A percentile compares a stretch with the other conserved stretches of the same genome.
These are phyloP conservation scores for Pichia scutulata DNA, from an alignment of 805 yeast genomes.

Conservation along the genomic window DNA sequence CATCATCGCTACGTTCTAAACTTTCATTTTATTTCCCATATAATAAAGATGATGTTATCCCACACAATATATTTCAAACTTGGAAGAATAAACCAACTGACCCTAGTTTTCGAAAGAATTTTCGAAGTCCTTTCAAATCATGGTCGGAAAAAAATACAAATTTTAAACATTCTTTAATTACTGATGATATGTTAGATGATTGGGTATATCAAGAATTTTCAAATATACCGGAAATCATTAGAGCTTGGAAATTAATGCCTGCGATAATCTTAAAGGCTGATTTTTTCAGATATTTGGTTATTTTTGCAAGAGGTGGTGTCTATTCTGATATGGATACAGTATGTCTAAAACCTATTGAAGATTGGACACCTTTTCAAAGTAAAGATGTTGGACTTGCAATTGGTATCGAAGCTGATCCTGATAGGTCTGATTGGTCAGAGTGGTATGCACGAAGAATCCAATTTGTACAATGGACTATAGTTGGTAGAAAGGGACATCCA, in stretches of 20 bases:
- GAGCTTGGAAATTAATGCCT: slow-evolving; percentile 74
- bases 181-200: slow-evolving; percentile 53
- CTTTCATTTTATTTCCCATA: slow-evolving; percentile 71
- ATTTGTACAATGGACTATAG: slow-evolving; percentile 96
- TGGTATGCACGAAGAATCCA: slow-evolving; percentile 93
- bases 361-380: slow-evolving; percentile 59
- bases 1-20: slow-evolving; percentile 41
- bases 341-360: slow-evolving; percentile 59
- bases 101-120: slow-evolving; percentile 49
- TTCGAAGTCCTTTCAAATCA: slow-evolving; percentile 38
- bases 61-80: slow-evolving; percentile 86
- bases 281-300: slow-evolving; percentile 80
- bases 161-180: slow-evolving; percentile 62
- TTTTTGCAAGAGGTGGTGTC: slow-evolving; percentile 88
- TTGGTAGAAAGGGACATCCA: slow-evolving; percentile 88
- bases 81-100: slow-evolving; percentile 71
- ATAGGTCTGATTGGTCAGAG: slow-evolving; percentile 85
- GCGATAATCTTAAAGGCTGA: slow-evolving; percentile 82
- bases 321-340: slow-evolving; percentile 88
- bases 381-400: slow-evolving; percentile 56
- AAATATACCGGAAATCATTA: slow-evolving; percentile 66
- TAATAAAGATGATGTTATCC: slow-evolving; percentile 53
- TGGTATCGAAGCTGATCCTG: slow-evolving; percentile 97
- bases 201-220: slow-evolving; percentile 51
- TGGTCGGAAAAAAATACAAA: slow-evolving; percentile 63